Base-by-base conservation (phyloP, 2,329 filamentous ascomycete species). In the Hymenoscyphus scutula region DNA sequence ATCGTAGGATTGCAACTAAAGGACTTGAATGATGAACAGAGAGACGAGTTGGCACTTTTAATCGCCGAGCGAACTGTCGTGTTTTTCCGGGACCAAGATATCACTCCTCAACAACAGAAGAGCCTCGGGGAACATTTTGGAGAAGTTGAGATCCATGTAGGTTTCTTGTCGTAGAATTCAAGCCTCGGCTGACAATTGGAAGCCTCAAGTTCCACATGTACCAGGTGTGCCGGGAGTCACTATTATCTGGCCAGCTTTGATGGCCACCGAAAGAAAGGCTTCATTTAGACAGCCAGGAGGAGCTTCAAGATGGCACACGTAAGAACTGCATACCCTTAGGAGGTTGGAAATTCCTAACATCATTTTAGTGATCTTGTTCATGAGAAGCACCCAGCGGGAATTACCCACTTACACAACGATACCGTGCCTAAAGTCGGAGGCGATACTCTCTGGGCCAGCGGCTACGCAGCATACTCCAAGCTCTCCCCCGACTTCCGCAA, bases 401-500 rank as follows among this genome's bases (percentile, higher is more conserved):
- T 90, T 59, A 90, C 88, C 0, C 87, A 89, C 71, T 77, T 90
- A 5, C 86, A 89, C 75, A 89, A 89, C 60, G 87, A 89, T 71
- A 87, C 86, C 0, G 79, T 91, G 0, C 72, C 72, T 11, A 62
- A 61, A 0, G 72, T 85, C 0, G 89, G 89, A 1, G 89, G 89
- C 11, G 89, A 91, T 73, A 91, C 89, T 0, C 81, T 91, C 0
- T 91, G 89, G 88, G 86, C 88, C 0, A 86, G 82, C 62, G 87
- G 88, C 1, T 91, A 91, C 71, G 78, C 84, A 0, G 88, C 88
- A 0, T 91, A 91, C 68, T 87, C 90, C 74, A 91, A 91, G 75
- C 80, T 91, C 0, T 89, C 85, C 1, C 89, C 88, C 0, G 82
- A 78, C 2, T 91, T 91, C 76, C 86, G 88, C 48, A 83, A 83